These are phyloP conservation scores for Grammothele lineata DNA, from an alignment of 768 basidiomycete species.

Conservation along the genomic window DNA sequence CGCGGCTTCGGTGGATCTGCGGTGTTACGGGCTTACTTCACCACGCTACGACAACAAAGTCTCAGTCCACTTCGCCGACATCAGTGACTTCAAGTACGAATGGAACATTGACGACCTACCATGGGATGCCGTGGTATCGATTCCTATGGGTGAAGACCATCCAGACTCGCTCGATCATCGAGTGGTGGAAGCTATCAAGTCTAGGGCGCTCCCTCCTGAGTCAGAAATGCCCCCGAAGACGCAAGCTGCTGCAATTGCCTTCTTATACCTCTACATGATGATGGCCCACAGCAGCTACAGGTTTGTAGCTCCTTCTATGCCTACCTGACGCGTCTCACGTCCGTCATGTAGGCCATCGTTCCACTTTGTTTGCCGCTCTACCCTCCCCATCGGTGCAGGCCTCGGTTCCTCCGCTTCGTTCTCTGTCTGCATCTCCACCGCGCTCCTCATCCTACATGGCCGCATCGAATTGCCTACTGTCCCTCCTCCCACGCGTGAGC, in stretches of 20 bases:
- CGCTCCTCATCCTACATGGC: constrained; percentile 71
- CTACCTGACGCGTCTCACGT: constrained; percentile 14
- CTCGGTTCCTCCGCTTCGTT: constrained; percentile 97
- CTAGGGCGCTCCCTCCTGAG: constrained; percentile 33
- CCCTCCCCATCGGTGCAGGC: constrained; percentile 91
- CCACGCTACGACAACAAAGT: constrained; percentile 71
- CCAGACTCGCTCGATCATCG: constrained; percentile 67
- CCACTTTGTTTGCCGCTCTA: constrained; percentile 79
- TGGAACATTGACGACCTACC: constrained; percentile 79
- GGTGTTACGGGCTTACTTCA: constrained; percentile 84
- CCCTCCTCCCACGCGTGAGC: constrained; percentile 39
- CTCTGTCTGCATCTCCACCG: constrained; percentile 80
- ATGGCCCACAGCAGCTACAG: constrained; percentile 52
- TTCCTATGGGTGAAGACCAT: constrained; percentile 48
- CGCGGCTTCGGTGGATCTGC: constrained; percentile 91
- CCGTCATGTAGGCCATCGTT: constrained; percentile 56
- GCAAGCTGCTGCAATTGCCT: constrained; percentile 58
- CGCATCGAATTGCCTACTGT: constrained; percentile 58
- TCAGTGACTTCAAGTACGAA: constrained; percentile 70
- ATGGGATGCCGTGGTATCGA: constrained; percentile 66
- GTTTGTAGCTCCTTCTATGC: constrained; percentile 31
- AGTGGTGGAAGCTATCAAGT: constrained; percentile 68
- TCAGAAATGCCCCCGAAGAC: constrained; percentile 32
- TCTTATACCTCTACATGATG: constrained; percentile 91
- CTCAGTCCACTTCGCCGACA: constrained; percentile 74